Evolutionary conservation across 495 filamentous ascomycete species (phyloP), one percentile per base, ranked within the genome.

Genomic region (Penicillium nucicola): DNA sequence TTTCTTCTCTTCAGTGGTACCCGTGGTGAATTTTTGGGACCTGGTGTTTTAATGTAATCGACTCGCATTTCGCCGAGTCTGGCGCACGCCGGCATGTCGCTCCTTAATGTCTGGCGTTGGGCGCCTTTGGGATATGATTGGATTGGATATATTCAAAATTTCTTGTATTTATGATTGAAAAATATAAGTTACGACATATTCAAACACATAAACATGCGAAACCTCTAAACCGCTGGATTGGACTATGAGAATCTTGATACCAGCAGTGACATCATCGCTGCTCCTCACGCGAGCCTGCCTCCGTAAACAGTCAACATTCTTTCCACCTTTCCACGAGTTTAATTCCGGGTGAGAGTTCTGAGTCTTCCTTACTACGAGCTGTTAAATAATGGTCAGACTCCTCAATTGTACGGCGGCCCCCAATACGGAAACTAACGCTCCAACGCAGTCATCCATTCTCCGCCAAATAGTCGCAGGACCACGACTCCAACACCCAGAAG

Each of bases 381-480:
- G 10, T 8, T 1, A 4, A 6, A 1, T 7, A 48, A 48, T 48
- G 46, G 46, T 48, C 40, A 1, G 36, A 9, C 25, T 12, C 23
- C 13, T 14, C 18, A 30, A 8, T 3, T 18, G 17, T 22, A 1
- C 13, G 13, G 10, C 8, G 17, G n/a, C 3, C 1, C 10, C 42
- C 18, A 14, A 48, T 45, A 11, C n/a, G n/a, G n/a, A n/a, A n/a
- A n/a, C 45, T 25, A 46, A 45, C 18, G 33, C 28, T 31, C 18
- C 36, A 42, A 44, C 47, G 23, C 52, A 86, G 85, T 70, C 82
- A 40, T 86, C 83, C 36, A 69, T 89, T 30, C 78, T 89, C 49
- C 84, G 85, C 52, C 82, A 84, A 56, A 85, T 89, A 46, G 85
- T 89, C 19, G 88, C 89, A 35, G 87, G 90, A 9, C 92, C 92